Conservation (phyloP, 1,139 yeast species). For the Meyerozyma carpophila region DNA sequence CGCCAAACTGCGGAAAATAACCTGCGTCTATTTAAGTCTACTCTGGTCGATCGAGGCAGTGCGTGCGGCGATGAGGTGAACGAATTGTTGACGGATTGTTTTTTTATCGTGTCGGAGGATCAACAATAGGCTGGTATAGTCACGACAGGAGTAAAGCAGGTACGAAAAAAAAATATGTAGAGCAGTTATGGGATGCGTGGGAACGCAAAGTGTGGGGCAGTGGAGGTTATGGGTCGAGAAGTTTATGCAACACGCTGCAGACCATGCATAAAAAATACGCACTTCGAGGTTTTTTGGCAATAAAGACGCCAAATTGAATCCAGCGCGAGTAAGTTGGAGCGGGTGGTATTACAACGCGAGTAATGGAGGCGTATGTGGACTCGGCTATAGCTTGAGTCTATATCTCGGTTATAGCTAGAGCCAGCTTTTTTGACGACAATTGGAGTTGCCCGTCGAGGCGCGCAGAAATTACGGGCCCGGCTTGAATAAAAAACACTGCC, state of each 20-base stretch:
- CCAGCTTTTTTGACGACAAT: too few species aligned
- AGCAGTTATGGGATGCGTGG: too few species aligned
- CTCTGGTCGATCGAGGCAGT: constrained; percentile 1
- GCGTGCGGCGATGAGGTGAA: constrained; percentile 4
- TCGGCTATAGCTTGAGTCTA: too few species aligned
- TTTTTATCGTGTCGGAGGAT: not conserved
- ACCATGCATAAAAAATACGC: not conserved
- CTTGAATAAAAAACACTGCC: too few species aligned
- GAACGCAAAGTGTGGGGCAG: too few species aligned
- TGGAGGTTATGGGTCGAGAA: not conserved
- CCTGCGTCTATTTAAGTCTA: constrained; percentile 1
- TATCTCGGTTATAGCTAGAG: too few species aligned
- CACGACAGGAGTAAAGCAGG: not conserved
- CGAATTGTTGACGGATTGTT: not conserved
- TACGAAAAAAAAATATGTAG: too few species aligned
- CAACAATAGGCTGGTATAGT: not conserved
- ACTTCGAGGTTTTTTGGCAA: not conserved
- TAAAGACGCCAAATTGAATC: too few species aligned
- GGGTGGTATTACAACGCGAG: not conserved
- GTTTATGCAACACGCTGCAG: not conserved
- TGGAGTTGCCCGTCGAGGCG: too few species aligned
- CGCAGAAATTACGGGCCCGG: too few species aligned
- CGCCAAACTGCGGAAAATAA: not conserved
- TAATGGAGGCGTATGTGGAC: too few species aligned
- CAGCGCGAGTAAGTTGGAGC: too few species aligned